Conservation (phyloP, 2,329 filamentous ascomycete genomes). For the Arthrinium puccinioides region DNA sequence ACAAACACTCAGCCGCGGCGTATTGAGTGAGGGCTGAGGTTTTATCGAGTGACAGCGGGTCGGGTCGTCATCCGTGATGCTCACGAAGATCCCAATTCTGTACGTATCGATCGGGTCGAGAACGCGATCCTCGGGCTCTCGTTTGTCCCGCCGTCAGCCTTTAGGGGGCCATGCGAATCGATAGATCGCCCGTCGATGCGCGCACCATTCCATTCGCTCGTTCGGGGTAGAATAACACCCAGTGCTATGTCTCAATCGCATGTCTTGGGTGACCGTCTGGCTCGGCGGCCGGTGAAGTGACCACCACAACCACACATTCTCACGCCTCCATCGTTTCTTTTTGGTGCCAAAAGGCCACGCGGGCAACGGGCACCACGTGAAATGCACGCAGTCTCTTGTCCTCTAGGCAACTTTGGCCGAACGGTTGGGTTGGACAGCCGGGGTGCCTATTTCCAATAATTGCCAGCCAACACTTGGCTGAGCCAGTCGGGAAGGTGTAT, state of each 20-base stretch:
- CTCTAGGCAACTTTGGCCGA: constrained; percentile 6
- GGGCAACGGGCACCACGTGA: constrained; percentile 14
- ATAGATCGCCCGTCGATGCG: too few species aligned
- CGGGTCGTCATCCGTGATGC: too few species aligned
- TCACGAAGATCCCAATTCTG: too few species aligned
- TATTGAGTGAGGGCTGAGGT: too few species aligned
- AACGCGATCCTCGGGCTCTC: too few species aligned
- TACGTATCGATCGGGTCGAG: too few species aligned
- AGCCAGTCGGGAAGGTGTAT: constrained; percentile 5
- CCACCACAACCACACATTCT: background rate
- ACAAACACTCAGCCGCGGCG: too few species aligned
- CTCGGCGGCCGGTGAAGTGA: constrained; percentile 1
- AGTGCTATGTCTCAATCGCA: constrained; percentile 4
- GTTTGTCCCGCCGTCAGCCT: too few species aligned
- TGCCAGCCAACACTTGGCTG: constrained; percentile 1
- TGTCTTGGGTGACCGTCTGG: background rate
- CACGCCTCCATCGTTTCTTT: background rate
- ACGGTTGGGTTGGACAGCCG: constrained; percentile 9
- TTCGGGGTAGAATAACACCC: too few species aligned
- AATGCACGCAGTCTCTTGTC: constrained; percentile 6
- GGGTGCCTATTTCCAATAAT: constrained; percentile 4
- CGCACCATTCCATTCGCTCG: too few species aligned
- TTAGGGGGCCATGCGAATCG: too few species aligned
- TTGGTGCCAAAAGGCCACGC: background rate
- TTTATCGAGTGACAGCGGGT: too few species aligned